Percentiles rank a stretch among this genome's conserved stretches.
Conservation (phyloP, 164 flowering plant species). For the Aristolochia fimbriata region DNA sequence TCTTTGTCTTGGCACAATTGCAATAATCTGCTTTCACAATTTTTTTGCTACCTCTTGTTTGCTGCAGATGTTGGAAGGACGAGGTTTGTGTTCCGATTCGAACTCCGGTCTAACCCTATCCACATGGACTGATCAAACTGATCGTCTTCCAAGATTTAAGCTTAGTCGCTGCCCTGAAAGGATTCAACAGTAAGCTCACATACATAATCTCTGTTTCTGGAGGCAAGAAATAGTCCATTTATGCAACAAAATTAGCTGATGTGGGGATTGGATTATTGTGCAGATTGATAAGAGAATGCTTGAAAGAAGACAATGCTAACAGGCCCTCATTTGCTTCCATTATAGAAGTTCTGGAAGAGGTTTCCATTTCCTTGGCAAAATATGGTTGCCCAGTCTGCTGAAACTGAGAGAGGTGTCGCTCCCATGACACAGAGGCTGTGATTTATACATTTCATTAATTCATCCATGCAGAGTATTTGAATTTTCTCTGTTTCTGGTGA, state of each 20-base stretch:
- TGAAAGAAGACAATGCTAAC: conserved; percentile 10
- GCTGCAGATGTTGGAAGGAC: conserved; percentile 45
- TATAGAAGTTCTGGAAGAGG: conserved; percentile 30
- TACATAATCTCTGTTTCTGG: neutral
- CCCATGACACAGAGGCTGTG: no score
- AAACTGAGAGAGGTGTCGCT: neutral
- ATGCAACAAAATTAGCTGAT: neutral
- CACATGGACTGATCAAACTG: conserved; percentile 17
- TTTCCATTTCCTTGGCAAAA: conserved; percentile 11
- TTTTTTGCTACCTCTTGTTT: neutral
- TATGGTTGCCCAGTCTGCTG: conserved; percentile 25
- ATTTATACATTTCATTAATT: no score
- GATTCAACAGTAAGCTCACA: conserved; percentile 34
- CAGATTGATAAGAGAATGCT: conserved; percentile 28
- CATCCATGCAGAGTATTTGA: no score
- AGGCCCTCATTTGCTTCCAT: conserved; percentile 20
- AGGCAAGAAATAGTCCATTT: neutral
- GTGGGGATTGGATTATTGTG: neutral
- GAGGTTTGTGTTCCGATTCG: conserved; percentile 1
- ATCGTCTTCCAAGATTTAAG: conserved; percentile 25
- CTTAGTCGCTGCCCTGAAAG: conserved; percentile 27
- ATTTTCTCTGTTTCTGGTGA: no score
- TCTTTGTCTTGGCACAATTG: neutral
- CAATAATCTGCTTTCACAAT: no score
- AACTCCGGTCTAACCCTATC: conserved; percentile 10